Base-by-base conservation (phyloP, 139 green algal genomes). In the Chlorella sorokiniana region DNA sequence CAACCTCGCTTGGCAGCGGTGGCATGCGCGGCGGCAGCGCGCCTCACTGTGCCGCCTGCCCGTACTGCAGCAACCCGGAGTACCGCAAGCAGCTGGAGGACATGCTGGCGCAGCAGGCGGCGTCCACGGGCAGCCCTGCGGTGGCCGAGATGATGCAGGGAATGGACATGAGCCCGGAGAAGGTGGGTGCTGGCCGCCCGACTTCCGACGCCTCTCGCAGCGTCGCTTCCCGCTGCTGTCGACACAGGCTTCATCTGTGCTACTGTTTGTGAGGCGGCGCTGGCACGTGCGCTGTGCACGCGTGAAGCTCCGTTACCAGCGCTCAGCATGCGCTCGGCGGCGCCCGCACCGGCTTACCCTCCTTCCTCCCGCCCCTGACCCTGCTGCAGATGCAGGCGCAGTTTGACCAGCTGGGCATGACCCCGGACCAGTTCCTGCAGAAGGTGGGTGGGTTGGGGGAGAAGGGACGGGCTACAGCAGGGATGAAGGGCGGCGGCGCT, bases 341-440 rank as follows among this genome's bases (percentile, higher is more conserved):
- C 16, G 48, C 48, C 48, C 16, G 11, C 14, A 56, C 48, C 48
- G 48, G 14, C 16, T 11, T 16, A 56, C 48, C 48, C 14, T 25
- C 48, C 48, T 11, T 16, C 16, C 14, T 56, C 48, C 48, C 48
- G 48, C 48, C 16, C 48, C 48, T 56, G 11, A 16, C 63, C 4
- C 63, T 70, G 71, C 89, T 88, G 61, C 90, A 95, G 83, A 86
- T 94, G 72, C 89, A 94, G 81, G 62, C 87, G 59, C 91, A 95
- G 89, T 93, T 97, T 81, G 87, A 90, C 35, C 82, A 91, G 38
- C 71, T 97, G 81, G 93, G 93, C 23, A 88, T 96, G 63, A 92
- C 91, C 63, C 93, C 93, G 2, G 90, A 94, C 78, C 91, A 97
- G 37, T 90, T 97, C 33, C 91, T 96, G 33, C 38, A 76, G 22